Percentiles rank a stretch among this genome's conserved stretches.
Conservation (phyloP, 2,329 filamentous ascomycete genomes). For the Hortaea werneckii region DNA sequence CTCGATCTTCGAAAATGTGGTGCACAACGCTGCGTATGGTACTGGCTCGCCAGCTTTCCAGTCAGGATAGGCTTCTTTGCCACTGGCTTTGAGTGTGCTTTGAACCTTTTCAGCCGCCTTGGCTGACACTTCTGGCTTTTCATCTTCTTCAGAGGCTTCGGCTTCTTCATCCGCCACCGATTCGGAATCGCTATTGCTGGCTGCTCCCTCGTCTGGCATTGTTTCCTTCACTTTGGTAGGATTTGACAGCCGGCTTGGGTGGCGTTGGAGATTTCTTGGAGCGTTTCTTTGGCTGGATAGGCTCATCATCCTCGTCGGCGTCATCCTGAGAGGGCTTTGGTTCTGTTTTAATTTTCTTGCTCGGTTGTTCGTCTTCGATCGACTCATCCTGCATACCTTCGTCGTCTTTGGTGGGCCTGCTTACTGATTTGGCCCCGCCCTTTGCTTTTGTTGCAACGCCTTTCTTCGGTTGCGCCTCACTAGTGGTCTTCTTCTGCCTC, state of each 20-base stretch:
- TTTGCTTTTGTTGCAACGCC: slow-evolving; percentile 12
- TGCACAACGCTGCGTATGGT: slow-evolving; percentile 88
- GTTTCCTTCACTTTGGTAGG: slow-evolving; percentile 7
- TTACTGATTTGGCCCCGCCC: neutral
- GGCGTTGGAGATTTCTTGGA: slow-evolving; percentile 4
- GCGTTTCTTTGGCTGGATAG: slow-evolving; percentile 3
- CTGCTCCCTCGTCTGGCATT: neutral
- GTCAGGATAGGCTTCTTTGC: slow-evolving; percentile 81
- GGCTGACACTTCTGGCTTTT: slow-evolving; percentile 60
- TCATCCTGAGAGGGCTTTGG: neutral
- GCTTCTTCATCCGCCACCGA: slow-evolving; percentile 30
- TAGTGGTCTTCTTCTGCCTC: slow-evolving; percentile 14
- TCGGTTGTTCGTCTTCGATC: neutral
- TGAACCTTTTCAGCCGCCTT: slow-evolving; percentile 76
- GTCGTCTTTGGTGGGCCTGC: neutral
- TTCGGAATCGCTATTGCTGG: slow-evolving; percentile 5
- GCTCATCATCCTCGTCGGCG: slow-evolving; percentile 4
- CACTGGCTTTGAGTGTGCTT: slow-evolving; percentile 53
- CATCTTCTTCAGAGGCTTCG: slow-evolving; percentile 44
- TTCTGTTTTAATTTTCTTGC: neutral
- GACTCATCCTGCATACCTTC: slow-evolving; percentile 1
- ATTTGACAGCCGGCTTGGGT: slow-evolving; percentile 2
- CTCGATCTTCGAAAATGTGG: slow-evolving; percentile 88
- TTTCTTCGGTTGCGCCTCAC: slow-evolving; percentile 7
- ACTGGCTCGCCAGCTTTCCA: slow-evolving; percentile 85